phyloP scores from a whole-genome alignment of 192 early-diverging fungal species.

The Coemansia sp. region DNA sequence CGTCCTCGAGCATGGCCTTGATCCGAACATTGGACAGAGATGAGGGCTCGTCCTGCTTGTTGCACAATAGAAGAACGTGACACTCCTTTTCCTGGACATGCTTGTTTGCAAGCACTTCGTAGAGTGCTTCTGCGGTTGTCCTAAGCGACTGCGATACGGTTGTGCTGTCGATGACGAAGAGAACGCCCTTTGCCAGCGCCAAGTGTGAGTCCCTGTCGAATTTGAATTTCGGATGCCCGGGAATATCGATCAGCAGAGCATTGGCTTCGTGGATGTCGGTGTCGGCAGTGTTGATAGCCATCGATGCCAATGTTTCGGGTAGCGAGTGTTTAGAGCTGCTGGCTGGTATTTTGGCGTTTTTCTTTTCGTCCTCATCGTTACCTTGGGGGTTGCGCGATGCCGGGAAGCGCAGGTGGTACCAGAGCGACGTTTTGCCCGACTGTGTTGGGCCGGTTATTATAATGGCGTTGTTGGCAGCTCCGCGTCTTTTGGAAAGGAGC shows the following conservation, averaged over 20 bases:
- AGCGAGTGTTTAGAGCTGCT: neutral
- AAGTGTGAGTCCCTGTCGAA: conserved; percentile 74
- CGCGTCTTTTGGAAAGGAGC: conserved; percentile 19
- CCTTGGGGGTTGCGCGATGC: neutral
- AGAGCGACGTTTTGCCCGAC: conserved; percentile 46
- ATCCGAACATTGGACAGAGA: conserved; percentile 70
- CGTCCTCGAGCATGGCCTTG: conserved; percentile 69
- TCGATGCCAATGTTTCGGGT: conserved; percentile 44
- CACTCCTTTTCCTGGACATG: conserved; percentile 61
- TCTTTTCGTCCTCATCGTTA: neutral
- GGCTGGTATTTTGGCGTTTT: neutral
- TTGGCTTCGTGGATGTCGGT: conserved; percentile 14
- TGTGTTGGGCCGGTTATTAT: conserved; percentile 39
- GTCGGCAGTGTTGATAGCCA: conserved; percentile 42
- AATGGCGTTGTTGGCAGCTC: conserved; percentile 16
- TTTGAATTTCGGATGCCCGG: conserved; percentile 84
- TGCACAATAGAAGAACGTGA: conserved; percentile 76
- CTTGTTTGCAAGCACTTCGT: conserved; percentile 75
- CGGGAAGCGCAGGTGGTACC: conserved; percentile 43
- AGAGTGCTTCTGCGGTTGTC: conserved; percentile 74
- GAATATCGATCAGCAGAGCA: conserved; percentile 74
- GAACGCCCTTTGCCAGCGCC: conserved; percentile 65
- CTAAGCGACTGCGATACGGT: conserved; percentile 60
- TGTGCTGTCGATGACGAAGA: conserved; percentile 82
- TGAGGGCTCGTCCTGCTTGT: conserved; percentile 78